These are phyloP conservation scores for Teratosphaeria viscida DNA, from an alignment of 2,329 filamentous ascomycete species.

Conservation along the genomic window DNA sequence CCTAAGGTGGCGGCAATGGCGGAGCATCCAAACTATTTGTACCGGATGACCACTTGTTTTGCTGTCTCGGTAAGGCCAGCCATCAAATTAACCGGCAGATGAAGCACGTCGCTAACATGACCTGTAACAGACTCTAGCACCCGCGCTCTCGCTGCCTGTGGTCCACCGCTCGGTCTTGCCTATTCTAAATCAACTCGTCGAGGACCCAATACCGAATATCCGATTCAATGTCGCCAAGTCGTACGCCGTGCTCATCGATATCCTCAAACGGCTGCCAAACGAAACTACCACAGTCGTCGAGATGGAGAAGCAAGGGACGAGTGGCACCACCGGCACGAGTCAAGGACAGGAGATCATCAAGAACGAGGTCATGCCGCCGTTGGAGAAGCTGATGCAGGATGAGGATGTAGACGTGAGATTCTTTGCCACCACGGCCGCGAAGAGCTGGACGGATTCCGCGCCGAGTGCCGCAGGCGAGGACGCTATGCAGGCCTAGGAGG, in stretches of 20 bases:
- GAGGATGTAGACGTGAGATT: conserved; percentile 97
- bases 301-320: conserved; percentile 57
- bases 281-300: conserved; percentile 62
- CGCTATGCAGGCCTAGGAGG: not conserved
- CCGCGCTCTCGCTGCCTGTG: conserved; percentile 84
- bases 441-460: conserved; percentile 30
- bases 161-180: conserved; percentile 89
- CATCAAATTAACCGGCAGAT: not conserved
- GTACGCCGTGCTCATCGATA: conserved; percentile 78
- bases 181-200: conserved; percentile 88
- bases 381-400: conserved; percentile 93
- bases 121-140: conserved; percentile 66
- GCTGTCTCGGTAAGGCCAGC: conserved; percentile 71
- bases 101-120: not conserved
- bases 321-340: conserved; percentile 33
- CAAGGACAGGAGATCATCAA: conserved; percentile 24
- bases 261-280: conserved; percentile 82
- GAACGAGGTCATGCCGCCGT: conserved; percentile 66
- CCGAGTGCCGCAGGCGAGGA: not conserved
- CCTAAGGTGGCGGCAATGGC: conserved; percentile 99
- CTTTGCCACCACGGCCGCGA: conserved; percentile 85
- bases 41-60: conserved; percentile 99
- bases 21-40: conserved; percentile 95
- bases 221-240: conserved; percentile 99
- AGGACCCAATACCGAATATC: conserved; percentile 95